A percentile compares a stretch with the other conserved stretches of the same genome.
Conservation (phyloP, 78 protist species). For the Speleostelium caveatum region DNA sequence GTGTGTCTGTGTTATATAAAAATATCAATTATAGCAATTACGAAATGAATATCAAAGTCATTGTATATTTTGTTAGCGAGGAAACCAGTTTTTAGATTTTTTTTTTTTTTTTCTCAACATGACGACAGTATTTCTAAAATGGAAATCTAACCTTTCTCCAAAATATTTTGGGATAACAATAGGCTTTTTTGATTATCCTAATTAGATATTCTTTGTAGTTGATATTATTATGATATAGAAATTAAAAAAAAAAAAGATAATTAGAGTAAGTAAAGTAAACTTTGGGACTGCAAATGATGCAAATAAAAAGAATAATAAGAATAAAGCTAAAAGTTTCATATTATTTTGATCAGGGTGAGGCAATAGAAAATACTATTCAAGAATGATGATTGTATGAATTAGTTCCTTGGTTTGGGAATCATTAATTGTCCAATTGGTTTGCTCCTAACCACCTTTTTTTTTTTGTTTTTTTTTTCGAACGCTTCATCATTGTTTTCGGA, state of each 20-base stretch:
- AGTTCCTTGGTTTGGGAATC: no score
- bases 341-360: conserved; percentile 22
- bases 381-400: no score
- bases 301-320: conserved; percentile 16
- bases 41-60: not conserved
- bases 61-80: not conserved
- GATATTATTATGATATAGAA: not conserved
- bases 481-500: no score
- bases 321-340: conserved; percentile 3
- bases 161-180: not conserved
- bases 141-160: not conserved
- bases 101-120: not conserved
- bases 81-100: not conserved
- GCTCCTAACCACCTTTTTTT: no score
- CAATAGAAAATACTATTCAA: conserved; percentile 8
- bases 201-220: not conserved
- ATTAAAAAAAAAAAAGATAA: not conserved
- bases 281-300: conserved; percentile 14
- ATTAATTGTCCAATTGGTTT: no score
- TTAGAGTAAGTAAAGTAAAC: no score
- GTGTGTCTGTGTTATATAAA: not conserved
- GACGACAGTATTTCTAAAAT: not conserved
- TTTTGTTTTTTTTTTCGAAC: no score
- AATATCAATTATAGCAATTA: not conserved
- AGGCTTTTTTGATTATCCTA: not conserved